Evolutionary conservation across 2,329 filamentous ascomycete species (phyloP).

Genomic region (Colletotrichum nymphaeae): DNA sequence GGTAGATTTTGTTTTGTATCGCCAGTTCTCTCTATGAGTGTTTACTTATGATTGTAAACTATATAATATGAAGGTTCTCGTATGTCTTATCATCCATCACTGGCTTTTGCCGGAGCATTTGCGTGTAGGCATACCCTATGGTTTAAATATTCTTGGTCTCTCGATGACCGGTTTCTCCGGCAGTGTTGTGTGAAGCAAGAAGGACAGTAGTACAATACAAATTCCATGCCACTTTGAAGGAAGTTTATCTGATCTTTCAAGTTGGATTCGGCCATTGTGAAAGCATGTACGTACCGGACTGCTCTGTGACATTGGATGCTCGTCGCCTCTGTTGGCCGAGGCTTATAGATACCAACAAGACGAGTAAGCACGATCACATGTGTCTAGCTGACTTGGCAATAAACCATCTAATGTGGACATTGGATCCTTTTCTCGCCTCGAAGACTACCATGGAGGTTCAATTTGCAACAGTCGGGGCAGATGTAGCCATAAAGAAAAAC

Average conservation of each 20-base stretch:
- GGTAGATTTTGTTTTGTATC: background rate
- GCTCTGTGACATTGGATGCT: background rate
- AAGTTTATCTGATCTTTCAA: background rate
- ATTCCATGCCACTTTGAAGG: too few species aligned
- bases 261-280: background rate
- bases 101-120: background rate
- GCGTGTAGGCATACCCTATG: background rate
- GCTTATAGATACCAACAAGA: background rate
- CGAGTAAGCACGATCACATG: background rate
- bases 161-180: background rate
- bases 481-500: background rate
- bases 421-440: background rate
- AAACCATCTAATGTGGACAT: background rate
- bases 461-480: background rate
- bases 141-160: background rate
- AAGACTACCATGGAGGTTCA: background rate
- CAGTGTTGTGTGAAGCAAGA: background rate
- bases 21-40: background rate
- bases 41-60: background rate
- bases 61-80: background rate
- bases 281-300: background rate
- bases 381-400: constrained; percentile 12
- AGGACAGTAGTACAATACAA: too few species aligned
- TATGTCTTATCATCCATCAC: background rate
- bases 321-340: background rate